Evolutionary conservation across 2,329 filamentous ascomycete species (phyloP).

Genomic region (Ophiostoma perfectum): DNA sequence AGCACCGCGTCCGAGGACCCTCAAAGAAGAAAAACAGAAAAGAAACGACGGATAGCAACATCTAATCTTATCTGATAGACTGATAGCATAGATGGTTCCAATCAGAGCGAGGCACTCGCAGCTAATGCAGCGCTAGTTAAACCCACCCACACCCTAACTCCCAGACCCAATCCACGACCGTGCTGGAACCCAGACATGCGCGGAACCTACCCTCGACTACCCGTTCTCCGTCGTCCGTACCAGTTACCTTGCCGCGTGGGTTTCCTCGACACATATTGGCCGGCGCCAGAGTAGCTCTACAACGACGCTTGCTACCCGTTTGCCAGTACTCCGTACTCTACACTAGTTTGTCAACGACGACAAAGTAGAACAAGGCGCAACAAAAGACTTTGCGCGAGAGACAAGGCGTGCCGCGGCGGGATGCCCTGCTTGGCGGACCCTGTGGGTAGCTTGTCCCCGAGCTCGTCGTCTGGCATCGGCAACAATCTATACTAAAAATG

Average conservation of each 20-base stretch:
- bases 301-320: neutral
- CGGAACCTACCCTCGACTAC: neutral
- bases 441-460: neutral
- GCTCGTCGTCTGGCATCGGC: neutral
- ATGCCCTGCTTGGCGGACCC: constrained; percentile 2
- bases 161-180: neutral
- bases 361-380: neutral
- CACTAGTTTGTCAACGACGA: neutral
- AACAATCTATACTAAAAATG: neutral
- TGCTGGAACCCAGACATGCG: neutral
- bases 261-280: neutral
- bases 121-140: neutral
- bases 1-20: neutral
- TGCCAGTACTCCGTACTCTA: neutral
- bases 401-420: constrained; percentile 8
- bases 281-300: neutral
- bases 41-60: neutral
- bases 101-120: constrained; percentile 7
- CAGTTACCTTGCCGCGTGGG: too few relatives aligned
- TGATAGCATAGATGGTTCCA: constrained; percentile 19
- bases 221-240: neutral
- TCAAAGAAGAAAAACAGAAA: neutral
- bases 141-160: neutral
- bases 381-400: neutral
- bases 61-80: constrained; percentile 22